Evolutionary conservation across 2,329 filamentous ascomycete genomes (phyloP).

Genomic region (Apiospora saccharicola): DNA sequence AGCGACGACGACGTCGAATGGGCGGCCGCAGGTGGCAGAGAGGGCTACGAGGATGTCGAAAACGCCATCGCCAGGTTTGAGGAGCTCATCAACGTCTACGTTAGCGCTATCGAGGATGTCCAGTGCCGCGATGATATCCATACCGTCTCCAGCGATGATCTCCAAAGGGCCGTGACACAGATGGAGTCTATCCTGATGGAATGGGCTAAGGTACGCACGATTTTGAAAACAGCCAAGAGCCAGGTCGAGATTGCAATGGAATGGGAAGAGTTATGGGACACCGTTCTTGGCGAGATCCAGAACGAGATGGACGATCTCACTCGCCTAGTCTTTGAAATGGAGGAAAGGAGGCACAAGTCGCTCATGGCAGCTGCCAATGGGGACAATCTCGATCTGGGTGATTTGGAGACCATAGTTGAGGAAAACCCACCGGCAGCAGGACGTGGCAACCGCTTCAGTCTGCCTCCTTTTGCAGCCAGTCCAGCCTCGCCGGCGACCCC

Average conservation of each 20-base stretch:
- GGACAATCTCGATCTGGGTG: conserved; percentile 79
- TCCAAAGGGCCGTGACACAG: conserved; percentile 79
- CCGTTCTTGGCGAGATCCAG: conserved; percentile 90
- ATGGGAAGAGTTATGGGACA: conserved; percentile 97
- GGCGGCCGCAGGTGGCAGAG: conserved; percentile 86
- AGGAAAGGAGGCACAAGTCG: conserved; percentile 88
- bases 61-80: conserved; percentile 85
- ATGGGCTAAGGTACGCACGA: conserved; percentile 83
- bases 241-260: conserved; percentile 99
- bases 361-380: conserved; percentile 68
- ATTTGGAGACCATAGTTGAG: conserved; percentile 92
- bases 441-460: conserved; percentile 72
- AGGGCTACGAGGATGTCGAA: conserved; percentile 78
- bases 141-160: conserved; percentile 72
- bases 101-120: conserved; percentile 90
- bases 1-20: conserved; percentile 98
- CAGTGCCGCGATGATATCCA: conserved; percentile 81
- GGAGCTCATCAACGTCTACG: conserved; percentile 88
- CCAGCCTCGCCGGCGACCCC: conserved; percentile 68
- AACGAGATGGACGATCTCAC: conserved; percentile 82
- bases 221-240: conserved; percentile 80
- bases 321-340: conserved; percentile 94
- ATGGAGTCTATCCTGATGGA: conserved; percentile 88
- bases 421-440: conserved; percentile 71
- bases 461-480: conserved; percentile 69